Evolutionary conservation across 2,329 filamentous ascomycete species (phyloP), one percentile per base, ranked within the genome.

Genomic region (Salinomyces thailandicus): DNA sequence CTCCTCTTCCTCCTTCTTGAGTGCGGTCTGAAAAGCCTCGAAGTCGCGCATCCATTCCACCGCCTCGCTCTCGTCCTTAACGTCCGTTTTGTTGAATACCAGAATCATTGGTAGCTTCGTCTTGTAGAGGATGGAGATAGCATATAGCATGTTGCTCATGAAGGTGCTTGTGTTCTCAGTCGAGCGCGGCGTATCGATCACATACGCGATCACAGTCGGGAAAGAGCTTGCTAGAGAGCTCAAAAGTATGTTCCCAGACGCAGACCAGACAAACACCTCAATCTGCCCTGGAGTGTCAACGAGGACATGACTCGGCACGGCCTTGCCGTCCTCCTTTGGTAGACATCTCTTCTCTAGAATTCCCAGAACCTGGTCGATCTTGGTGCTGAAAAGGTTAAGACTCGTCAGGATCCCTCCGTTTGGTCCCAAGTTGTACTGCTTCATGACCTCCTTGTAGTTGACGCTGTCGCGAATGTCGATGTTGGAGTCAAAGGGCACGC

Each of bases 21-120:
- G 68, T 1, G 93, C 89, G 12, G 76, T 76, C 58, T 96, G 91
- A 64, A 98, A 98, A 1, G 83, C 78, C 48, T 98, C 91, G 54
- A 95, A 98, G 61, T 98, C 89, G 5, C 87, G 93, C 91, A 98
- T 98, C 91, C 93, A 98, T 57, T 96, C 86, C 64, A 89, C 91
- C 1, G 87, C 91, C 17, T 75, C 73, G 0, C 86, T 85, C 56
- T 94, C 85, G 53, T 93, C 82, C 59, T 93, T 85, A 28, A 93
- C 85, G 54, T 98, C 91, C 0, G 87, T 95, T 68, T 98, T 98
- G 70, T 98, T 98, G 71, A 98, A 96, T 8, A 98, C 91, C 5
- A 98, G 67, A 36, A 98, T 93, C 91, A 98, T 98, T 16, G 91
- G 91, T 0, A 98, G 71, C 59, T 93, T 94, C 2, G 89, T 96